Base-by-base conservation (phyloP, 306 rosid species). In the Cucurbita moschata region DNA sequence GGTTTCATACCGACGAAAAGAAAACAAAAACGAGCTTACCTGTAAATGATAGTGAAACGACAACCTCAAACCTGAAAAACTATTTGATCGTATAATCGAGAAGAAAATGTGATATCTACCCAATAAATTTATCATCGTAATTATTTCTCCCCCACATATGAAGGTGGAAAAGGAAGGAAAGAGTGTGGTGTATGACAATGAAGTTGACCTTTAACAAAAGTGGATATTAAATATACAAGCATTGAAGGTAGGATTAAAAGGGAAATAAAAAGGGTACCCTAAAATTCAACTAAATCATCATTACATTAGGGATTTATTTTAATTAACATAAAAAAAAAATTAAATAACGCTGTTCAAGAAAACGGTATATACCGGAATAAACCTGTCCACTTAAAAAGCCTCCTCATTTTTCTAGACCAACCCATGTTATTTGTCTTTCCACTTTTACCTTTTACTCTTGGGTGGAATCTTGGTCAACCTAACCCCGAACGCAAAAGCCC, bases 361-460 rank as follows among this genome's bases (percentile, higher is more conserved):
- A 67, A 67, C 72, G 72, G 72, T 67, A 67, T 67, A 67, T 67
- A 21, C 72, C 72, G 12, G 72, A 67, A 67, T 67, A 67, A 67
- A 44, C 72, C 53, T 0, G 11, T 46, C 55, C 19, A 46, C 54
- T 21, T 4, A 4, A 43, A 65, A 43, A 11, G 4, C 9, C 4
- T 9, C 16, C 71, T 18, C n/a, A 42, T 64, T 64, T 62, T 38
- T 61, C 47, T 15, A 37, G 15, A 13, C 21, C n/a, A 37, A 30
- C 9, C 66, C 44, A 5, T 46, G 38, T 63, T 23, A 39, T 62
- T 38, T 62, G 49, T 63, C 71, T 64, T 67, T 67, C 46, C 72
- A 67, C 72, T 14, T 14, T 43, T 10, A 43, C 51, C 12, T 46
- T 64, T 67, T 67, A 66, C 54, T 18, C 4, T 65, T 5, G 1